Percentiles rank a stretch among this genome's conserved stretches.
These are phyloP conservation scores for Gomphus bonarii DNA, from an alignment of 1,284 basidiomycete species.

Conservation along the genomic window DNA sequence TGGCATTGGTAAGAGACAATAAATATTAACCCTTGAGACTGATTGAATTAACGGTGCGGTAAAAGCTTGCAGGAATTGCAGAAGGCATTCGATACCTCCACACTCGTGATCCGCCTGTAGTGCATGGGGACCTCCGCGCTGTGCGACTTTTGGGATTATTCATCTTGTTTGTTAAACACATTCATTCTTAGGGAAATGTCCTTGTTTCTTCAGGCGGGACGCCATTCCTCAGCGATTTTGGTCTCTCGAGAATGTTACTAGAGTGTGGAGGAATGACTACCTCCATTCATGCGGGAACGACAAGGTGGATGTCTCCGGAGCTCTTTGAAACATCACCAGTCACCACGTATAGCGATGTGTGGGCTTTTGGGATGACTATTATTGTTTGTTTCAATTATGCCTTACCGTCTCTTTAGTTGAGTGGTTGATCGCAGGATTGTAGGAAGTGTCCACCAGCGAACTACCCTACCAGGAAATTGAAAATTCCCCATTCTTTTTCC, in stretches of 20 bases:
- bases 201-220: neutral
- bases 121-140: neutral
- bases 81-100: too few species aligned
- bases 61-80: neutral
- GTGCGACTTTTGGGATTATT: neutral
- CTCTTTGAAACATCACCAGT: neutral
- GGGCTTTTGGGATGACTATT: conserved; percentile 5
- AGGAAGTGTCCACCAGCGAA: neutral
- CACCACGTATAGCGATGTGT: neutral
- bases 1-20: neutral
- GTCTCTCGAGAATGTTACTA: neutral
- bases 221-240: neutral
- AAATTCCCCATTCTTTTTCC: neutral
- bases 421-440: neutral
- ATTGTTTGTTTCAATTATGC: neutral
- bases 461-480: neutral
- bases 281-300: neutral
- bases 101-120: neutral
- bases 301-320: conserved; percentile 3
- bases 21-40: neutral
- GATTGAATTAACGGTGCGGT: too few species aligned
- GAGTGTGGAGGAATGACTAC: neutral
- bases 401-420: neutral
- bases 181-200: neutral
- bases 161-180: neutral